Conservation (phyloP, 23 red algal genomes). For the Gracilariopsis chorda region DNA sequence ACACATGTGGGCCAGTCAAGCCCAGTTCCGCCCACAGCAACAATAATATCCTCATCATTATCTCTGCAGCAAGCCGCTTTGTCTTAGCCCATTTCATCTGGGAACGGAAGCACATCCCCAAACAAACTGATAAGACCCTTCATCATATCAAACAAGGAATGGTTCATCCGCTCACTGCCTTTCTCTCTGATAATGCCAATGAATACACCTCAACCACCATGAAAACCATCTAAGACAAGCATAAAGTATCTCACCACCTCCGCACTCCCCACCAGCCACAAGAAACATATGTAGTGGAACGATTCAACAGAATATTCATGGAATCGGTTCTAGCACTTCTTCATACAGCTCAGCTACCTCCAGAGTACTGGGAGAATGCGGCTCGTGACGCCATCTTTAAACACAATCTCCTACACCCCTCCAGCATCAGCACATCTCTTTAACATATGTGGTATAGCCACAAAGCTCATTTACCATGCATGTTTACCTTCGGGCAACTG, state of each 20-base stretch:
- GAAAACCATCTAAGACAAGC: neutral
- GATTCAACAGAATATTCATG: slow-evolving; percentile 14
- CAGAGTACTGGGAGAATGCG: neutral
- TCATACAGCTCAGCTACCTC: neutral
- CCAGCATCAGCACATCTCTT: neutral
- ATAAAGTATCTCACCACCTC: neutral
- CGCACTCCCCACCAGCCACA: slow-evolving; percentile 1
- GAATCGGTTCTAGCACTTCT: neutral
- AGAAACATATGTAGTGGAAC: neutral
- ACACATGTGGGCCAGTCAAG: no score
- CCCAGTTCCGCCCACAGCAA: no score
- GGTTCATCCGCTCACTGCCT: neutral
- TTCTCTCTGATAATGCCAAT: neutral
- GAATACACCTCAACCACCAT: neutral
- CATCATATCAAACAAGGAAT: neutral
- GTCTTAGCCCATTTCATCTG: neutral
- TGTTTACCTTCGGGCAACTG: neutral
- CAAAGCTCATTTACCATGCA: neutral
- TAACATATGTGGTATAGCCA: neutral
- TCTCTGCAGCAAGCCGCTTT: neutral
- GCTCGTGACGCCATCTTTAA: no score
- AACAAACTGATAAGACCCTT: neutral
- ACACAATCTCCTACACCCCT: neutral
- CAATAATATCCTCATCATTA: no score
- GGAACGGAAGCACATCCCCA: neutral